Percentiles rank a stretch among this genome's conserved stretches.
Conservation (phyloP, 441 rosid species). For the Raphanus hybrid region DNA sequence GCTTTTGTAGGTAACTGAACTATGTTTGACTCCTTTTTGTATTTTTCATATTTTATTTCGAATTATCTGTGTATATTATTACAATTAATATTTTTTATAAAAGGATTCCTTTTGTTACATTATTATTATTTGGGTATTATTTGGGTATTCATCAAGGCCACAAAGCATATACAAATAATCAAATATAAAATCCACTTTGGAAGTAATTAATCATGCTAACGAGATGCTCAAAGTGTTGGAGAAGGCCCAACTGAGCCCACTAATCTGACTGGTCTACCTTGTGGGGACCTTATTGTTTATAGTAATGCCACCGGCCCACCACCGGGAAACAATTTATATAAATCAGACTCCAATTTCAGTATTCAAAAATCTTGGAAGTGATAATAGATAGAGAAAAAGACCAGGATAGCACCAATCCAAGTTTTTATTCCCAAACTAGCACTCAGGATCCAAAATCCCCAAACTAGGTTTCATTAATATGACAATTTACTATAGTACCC, state of each 20-base stretch:
- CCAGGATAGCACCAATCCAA: too few species aligned
- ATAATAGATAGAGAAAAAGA: too few species aligned
- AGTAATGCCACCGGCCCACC: too few species aligned
- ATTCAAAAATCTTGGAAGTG: too few species aligned
- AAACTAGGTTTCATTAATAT: too few species aligned
- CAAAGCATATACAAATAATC: background rate
- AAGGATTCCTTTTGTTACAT: background rate
- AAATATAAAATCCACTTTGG: background rate
- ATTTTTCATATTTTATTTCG: background rate
- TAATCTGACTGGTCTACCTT: conserved; percentile 5
- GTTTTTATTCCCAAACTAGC: too few species aligned
- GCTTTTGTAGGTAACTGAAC: conserved; percentile 32
- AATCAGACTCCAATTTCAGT: too few species aligned
- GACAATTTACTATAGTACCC: too few species aligned
- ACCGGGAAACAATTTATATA: too few species aligned
- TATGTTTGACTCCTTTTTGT: background rate
- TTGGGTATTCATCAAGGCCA: background rate
- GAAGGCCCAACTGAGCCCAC: conserved; percentile 39
- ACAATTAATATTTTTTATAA: background rate
- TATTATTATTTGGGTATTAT: background rate
- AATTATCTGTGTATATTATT: background rate
- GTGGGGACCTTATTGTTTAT: background rate
- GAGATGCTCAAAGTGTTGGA: background rate
- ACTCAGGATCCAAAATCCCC: too few species aligned
- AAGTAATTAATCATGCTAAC: background rate